Base-by-base conservation (phyloP, 2,329 filamentous ascomycete species). In the Pyricularia sp. region DNA sequence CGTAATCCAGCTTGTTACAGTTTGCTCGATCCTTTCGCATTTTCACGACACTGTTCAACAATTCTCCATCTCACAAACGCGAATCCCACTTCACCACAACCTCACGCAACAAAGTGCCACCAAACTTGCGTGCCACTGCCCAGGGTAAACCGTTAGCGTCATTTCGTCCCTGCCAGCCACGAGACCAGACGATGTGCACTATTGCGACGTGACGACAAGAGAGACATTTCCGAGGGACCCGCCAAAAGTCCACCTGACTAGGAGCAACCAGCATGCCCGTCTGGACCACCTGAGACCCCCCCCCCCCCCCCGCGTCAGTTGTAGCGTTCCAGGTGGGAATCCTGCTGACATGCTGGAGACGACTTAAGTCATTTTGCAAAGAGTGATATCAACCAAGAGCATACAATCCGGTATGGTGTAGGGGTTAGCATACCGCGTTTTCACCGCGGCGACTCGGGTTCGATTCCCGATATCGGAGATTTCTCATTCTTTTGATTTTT, bases 341-440 rank as follows among this genome's bases (percentile, higher is more conserved):
- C 50, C n/a, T n/a, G 14, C 50, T 23, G 20, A n/a, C 20, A 1
- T 12, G 5, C 17, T 55, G 14, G n/a, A 1, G 9, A 14, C 4
- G 2, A 20, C n/a, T 25, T 59, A 59, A 20, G 1, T 10, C n/a
- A 3, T 59, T 10, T 23, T 14, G n/a, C 3, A 25, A 1, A 7
- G 10, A 2, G 3, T 26, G 10, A 26, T 7, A n/a, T 12, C 59
- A 63, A 30, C 59, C 25, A 63, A 25, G 23, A 28, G 25, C 25
- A 17, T 63, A 36, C 58, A 23, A 25, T 69, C 68, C 64, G 65
- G 42, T 69, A 67, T 71, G 69, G 70, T 71, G 70, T 71, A 71
- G 69, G 67, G 70, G 70, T 66, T 69, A 71, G 67, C 70, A 71
- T 71, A 68, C 68, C 67, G 59, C 70, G 69, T 70, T 71, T 70